Evolutionary conservation across 176 grass and related monocot species (phyloP), one percentile per base, ranked within the genome.

Genomic region (Juncus effusus): DNA sequence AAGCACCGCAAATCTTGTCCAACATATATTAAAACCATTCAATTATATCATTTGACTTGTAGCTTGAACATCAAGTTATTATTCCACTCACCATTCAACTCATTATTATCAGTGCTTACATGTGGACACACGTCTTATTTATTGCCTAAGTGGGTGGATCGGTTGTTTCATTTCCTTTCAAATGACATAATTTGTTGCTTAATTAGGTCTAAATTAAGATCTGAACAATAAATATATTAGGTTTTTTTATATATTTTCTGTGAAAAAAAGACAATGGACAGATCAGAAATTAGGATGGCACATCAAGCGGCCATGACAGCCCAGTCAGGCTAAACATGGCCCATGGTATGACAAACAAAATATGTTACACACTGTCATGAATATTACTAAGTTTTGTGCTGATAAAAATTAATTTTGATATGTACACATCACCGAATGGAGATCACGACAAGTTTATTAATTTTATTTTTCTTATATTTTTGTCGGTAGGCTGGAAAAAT

Each of bases 131-230:
- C 38, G 13, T 11, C 36, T 67, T 52, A 56, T 56, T 70, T 57
- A 58, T 70, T 72, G 19, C 19, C 41, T 71, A 71, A 39, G 54
- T 59, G 69, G 69, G 69, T 72, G 69, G 39, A 59, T 45, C 42
- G 58, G 37, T 59, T 72, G 68, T 19, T 28, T 72, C 13, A 72
- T 6, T 9, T 47, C 10, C 54, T 72, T 59, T 58, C 36, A 50
- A 59, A 72, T 40, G 51, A 72, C 13, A 59, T 13, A 42, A 28
- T 45, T 72, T 45, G n/a, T 10, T 44, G 16, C 44, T 28, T 72
- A 72, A 40, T 57, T 58, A 16, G 6, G 39, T 28, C 15, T 28
- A 72, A 69, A 72, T 56, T 72, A 57, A 59, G 67, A 54, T 70
- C 51, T 13, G 40, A 70, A 40, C 40, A 10, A 54, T 42, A 57